Percentiles rank a stretch among this genome's conserved stretches.
phyloP scores from a whole-genome alignment of 2,329 filamentous ascomycete species.

The Microcyclospora tardicrescens region DNA sequence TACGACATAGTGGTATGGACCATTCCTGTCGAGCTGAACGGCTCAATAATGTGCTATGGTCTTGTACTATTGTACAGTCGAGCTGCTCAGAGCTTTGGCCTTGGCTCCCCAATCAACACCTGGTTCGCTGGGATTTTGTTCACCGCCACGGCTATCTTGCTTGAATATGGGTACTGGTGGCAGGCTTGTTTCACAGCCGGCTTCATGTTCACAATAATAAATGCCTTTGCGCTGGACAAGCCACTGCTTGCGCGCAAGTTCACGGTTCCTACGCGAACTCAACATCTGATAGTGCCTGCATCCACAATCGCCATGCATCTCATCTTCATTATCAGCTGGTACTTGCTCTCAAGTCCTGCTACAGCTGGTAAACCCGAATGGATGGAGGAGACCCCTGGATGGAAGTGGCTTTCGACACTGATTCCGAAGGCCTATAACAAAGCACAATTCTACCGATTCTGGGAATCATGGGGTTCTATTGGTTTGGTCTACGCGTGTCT shows the following conservation, averaged over 20 bases:
- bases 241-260: neutral
- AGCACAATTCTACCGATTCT: conserved; percentile 36
- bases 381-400: conserved; percentile 43
- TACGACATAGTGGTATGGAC: conserved; percentile 32
- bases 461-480: conserved; percentile 42
- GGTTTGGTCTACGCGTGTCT: conserved; percentile 40
- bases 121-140: neutral
- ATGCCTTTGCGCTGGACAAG: conserved; percentile 38
- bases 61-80: conserved; percentile 37
- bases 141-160: conserved; percentile 9
- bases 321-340: conserved; percentile 39
- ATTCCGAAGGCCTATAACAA: conserved; percentile 12
- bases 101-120: neutral
- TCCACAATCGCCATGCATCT: conserved; percentile 16
- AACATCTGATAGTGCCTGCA: neutral
- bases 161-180: conserved; percentile 39
- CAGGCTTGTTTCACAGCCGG: conserved; percentile 35
- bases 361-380: conserved; percentile 43
- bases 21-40: conserved; percentile 49
- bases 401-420: conserved; percentile 41
- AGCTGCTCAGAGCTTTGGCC: conserved; percentile 38
- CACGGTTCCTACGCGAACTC: neutral
- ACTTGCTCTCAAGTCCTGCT: conserved; percentile 3
- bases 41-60: conserved; percentile 49
- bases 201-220: conserved; percentile 51